phyloP scores from a whole-genome alignment of 441 rosid genomes.

The Raphanus hybrid region DNA sequence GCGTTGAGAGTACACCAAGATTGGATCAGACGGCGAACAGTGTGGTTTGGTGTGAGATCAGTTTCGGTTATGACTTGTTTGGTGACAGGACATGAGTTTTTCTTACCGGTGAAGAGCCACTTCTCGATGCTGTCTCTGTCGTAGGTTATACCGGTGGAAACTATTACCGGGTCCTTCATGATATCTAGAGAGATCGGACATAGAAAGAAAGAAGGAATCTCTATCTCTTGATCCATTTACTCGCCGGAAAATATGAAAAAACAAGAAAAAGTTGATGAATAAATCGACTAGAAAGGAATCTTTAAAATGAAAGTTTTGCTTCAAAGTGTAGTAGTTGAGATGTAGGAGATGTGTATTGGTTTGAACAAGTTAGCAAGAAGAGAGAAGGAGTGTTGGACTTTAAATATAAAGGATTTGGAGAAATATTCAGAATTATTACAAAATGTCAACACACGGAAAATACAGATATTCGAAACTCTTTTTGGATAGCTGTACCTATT shows the following conservation, averaged over 20 bases:
- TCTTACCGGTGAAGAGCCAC: conserved; percentile 65
- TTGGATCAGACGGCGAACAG: conserved; percentile 78
- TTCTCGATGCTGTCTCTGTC: conserved; percentile 77
- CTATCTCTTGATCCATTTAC: conserved; percentile 65
- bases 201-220: conserved; percentile 71
- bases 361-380: conserved; percentile 43
- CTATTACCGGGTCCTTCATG: conserved; percentile 85
- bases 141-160: conserved; percentile 77
- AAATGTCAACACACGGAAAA: conserved; percentile 61
- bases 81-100: conserved; percentile 66
- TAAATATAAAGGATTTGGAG: conserved; percentile 36
- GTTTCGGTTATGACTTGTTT: conserved; percentile 58
- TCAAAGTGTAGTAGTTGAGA: conserved; percentile 31
- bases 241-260: conserved; percentile 1
- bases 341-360: conserved; percentile 44
- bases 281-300: conserved; percentile 12
- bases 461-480: conserved; percentile 18
- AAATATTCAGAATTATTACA: conserved; percentile 32
- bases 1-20: conserved; percentile 92
- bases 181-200: conserved; percentile 86
- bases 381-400: conserved; percentile 30
- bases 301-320: neutral
- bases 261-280: conserved; percentile 3
- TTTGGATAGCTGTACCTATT: conserved; percentile 36
- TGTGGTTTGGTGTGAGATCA: conserved; percentile 87